These are phyloP conservation scores for Hypsizygus marmoreus DNA, from an alignment of 768 basidiomycete genomes.

Conservation along the genomic window DNA sequence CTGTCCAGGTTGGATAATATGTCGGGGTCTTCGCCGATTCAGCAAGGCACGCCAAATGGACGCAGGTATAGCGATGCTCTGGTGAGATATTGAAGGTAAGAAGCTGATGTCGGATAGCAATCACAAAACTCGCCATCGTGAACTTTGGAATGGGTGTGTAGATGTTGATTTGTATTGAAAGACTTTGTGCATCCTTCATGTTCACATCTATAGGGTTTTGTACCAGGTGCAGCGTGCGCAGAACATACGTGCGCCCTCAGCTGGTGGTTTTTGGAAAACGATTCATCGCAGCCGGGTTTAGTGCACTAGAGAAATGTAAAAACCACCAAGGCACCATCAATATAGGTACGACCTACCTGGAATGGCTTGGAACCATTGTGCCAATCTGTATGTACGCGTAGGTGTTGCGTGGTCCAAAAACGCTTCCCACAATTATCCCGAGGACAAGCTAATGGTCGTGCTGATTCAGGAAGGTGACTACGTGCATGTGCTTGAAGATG, in stretches of 20 bases:
- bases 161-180: constrained; percentile 79
- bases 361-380: constrained; percentile 79
- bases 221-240: constrained; percentile 77
- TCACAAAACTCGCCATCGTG: constrained; percentile 75
- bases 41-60: constrained; percentile 58
- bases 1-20: constrained; percentile 85
- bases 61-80: constrained; percentile 89
- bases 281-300: constrained; percentile 57
- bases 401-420: constrained; percentile 93
- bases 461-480: constrained; percentile 70
- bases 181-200: constrained; percentile 79
- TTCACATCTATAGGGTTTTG: constrained; percentile 79
- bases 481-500: constrained; percentile 87
- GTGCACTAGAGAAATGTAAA: constrained; percentile 55
- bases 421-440: constrained; percentile 71
- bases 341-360: constrained; percentile 41
- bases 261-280: constrained; percentile 83
- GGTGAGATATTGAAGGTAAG: background rate
- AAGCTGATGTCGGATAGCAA: background rate
- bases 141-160: constrained; percentile 75
- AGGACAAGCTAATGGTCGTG: constrained; percentile 66
- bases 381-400: constrained; percentile 68
- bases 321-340: background rate
- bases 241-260: constrained; percentile 74
- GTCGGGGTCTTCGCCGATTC: constrained; percentile 32